Evolutionary conservation across 176 grass and related monocot species (phyloP).

Genomic region (Avena sativa): DNA sequence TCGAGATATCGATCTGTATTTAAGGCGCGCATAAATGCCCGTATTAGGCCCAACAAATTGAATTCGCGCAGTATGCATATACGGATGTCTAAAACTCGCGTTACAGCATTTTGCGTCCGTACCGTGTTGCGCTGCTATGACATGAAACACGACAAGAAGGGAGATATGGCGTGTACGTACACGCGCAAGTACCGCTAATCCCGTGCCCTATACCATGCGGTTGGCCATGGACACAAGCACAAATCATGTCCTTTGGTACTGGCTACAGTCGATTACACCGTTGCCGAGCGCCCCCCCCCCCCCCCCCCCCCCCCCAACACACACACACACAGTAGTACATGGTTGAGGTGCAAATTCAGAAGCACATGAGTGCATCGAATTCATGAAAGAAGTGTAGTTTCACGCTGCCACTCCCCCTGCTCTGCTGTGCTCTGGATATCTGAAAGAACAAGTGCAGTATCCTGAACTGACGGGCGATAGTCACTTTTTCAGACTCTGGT

Average conservation of each 20-base stretch:
- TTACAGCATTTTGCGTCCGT: neutral
- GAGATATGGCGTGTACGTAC: neutral
- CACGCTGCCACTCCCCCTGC: neutral
- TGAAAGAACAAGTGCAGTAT: neutral
- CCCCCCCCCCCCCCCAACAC: neutral
- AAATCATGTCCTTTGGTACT: neutral
- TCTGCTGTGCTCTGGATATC: neutral
- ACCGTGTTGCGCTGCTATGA: no score
- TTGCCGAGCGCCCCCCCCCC: no score
- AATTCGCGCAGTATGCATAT: neutral
- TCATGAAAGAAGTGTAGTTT: no score
- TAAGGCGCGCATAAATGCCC: neutral
- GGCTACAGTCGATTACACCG: neutral
- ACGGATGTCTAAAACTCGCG: neutral
- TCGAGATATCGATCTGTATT: neutral
- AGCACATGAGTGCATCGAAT: no score
- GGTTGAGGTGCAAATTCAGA: no score
- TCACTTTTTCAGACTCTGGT: neutral
- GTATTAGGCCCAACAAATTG: neutral
- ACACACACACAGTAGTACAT: no score
- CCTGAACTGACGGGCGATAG: neutral
- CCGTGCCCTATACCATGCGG: neutral
- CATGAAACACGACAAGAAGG: neutral
- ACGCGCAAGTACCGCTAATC: slow-evolving; percentile 10
- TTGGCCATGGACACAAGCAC: neutral